A percentile compares a stretch with the other conserved stretches of the same genome.
Conservation (phyloP, 2,329 filamentous ascomycete species). For the Alternaria sp. region DNA sequence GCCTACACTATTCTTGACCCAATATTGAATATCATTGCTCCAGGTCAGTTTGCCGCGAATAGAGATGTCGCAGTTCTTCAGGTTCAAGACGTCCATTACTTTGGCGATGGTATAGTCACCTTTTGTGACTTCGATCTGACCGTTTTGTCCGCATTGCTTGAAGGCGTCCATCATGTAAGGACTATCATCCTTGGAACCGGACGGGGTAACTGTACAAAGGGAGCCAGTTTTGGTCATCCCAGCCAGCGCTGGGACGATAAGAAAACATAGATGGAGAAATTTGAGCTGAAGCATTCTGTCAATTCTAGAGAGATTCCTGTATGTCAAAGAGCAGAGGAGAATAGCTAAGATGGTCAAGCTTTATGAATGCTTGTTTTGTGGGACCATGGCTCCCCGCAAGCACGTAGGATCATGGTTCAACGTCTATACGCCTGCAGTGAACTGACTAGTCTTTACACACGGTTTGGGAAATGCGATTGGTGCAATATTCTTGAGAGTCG, state of each 20-base stretch:
- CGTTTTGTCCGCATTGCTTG: conserved; percentile 39
- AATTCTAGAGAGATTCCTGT: conserved; percentile 1
- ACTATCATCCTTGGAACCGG: conserved; percentile 32
- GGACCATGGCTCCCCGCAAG: conserved; percentile 8
- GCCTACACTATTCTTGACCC: conserved; percentile 30
- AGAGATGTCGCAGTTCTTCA: conserved; percentile 39
- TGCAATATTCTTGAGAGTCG: background rate
- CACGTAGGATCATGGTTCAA: background rate
- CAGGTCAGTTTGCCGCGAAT: conserved; percentile 38
- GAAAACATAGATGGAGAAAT: conserved; percentile 13
- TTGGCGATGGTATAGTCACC: conserved; percentile 39
- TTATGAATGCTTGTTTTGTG: conserved; percentile 25
- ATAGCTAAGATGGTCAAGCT: conserved; percentile 11
- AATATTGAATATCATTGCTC: conserved; percentile 40
- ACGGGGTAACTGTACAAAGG: conserved; percentile 35
- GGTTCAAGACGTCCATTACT: conserved; percentile 37
- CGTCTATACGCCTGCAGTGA: background rate
- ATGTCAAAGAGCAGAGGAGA: background rate
- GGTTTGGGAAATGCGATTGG: conserved; percentile 3
- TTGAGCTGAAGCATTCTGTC: conserved; percentile 19
- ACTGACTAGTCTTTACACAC: background rate
- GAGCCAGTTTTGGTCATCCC: conserved; percentile 36
- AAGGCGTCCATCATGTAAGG: conserved; percentile 38
- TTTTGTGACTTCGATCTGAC: conserved; percentile 33
- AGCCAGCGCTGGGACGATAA: conserved; percentile 18